Conservation (phyloP, 2,329 filamentous ascomycete genomes). For the Hymenoscyphus fructigenus region DNA sequence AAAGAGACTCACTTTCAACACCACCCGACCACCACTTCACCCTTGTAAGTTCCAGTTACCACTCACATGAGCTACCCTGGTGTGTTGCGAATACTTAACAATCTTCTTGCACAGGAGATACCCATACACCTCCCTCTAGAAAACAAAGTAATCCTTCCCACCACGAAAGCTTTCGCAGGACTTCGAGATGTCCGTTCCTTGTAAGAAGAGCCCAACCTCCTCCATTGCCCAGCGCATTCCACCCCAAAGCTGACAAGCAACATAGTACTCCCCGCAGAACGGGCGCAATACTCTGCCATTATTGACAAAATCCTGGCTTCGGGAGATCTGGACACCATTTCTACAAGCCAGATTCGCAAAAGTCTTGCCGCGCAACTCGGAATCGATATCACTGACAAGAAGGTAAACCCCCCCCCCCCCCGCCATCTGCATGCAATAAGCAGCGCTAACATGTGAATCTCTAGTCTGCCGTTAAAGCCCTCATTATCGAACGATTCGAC, state of each 20-base stretch:
- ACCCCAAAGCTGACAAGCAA: constrained; percentile 2
- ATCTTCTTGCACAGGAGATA: not conserved
- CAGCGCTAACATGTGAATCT: constrained; percentile 14
- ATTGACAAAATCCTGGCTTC: constrained; percentile 40
- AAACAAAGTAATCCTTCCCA: not conserved
- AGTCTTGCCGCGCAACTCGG: constrained; percentile 34
- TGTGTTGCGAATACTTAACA: not conserved
- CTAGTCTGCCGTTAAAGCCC: constrained; percentile 50
- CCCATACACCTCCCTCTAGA: not conserved
- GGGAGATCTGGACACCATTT: constrained; percentile 40
- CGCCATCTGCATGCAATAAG: not conserved
- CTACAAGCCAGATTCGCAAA: constrained; percentile 40
- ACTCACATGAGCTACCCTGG: not conserved
- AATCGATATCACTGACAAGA: constrained; percentile 40
- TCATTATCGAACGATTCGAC: constrained; percentile 58
- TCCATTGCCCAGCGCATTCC: not conserved
- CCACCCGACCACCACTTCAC: constrained; percentile 4
- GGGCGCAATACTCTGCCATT: constrained; percentile 37
- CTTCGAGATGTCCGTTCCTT: constrained; percentile 6
- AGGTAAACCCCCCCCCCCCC: constrained; percentile 30
- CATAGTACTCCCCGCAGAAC: constrained; percentile 33
- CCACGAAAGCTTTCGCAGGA: not conserved
- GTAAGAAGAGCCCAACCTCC: not conserved
- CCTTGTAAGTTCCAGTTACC: constrained; percentile 2
- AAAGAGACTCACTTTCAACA: constrained; percentile 4